Conservation (phyloP, 768 basidiomycete genomes). For the Rhodotorula taiwanensis region DNA sequence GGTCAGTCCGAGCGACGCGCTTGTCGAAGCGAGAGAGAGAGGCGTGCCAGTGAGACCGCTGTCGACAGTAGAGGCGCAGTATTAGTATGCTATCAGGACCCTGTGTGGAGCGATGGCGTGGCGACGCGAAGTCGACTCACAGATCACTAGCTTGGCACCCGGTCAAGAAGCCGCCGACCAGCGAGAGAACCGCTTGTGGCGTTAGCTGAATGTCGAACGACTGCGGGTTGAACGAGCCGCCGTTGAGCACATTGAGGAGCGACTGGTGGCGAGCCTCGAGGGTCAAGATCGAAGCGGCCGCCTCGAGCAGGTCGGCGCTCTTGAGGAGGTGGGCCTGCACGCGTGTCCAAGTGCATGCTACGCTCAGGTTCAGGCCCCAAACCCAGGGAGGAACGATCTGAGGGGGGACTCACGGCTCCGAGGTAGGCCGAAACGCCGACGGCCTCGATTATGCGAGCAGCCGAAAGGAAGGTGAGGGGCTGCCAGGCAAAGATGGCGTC, state of each 20-base stretch:
- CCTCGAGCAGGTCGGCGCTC: slow-evolving; percentile 23
- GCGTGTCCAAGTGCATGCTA: neutral
- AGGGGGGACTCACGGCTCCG: slow-evolving; percentile 4
- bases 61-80: too few species aligned
- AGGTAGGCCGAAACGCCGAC: slow-evolving; percentile 60
- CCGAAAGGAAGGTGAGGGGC: slow-evolving; percentile 57
- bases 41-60: neutral
- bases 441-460: slow-evolving; percentile 67
- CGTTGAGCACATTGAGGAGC: slow-evolving; percentile 63
- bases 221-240: slow-evolving; percentile 55
- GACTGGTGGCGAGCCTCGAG: slow-evolving; percentile 79
- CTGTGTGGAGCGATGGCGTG: too few species aligned
- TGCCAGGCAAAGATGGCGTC: neutral
- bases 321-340: slow-evolving; percentile 17
- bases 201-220: slow-evolving; percentile 68
- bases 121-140: slow-evolving; percentile 1
- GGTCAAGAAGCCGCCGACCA: slow-evolving; percentile 31
- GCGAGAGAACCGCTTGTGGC: slow-evolving; percentile 25
- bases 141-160: slow-evolving; percentile 22
- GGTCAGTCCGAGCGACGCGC: neutral
- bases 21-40: neutral
- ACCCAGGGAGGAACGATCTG: neutral
- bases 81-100: too few species aligned
- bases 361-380: neutral
- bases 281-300: slow-evolving; percentile 48